Evolutionary conservation across 192 early-diverging fungal species (phyloP).

Genomic region (Coemansia sp.): DNA sequence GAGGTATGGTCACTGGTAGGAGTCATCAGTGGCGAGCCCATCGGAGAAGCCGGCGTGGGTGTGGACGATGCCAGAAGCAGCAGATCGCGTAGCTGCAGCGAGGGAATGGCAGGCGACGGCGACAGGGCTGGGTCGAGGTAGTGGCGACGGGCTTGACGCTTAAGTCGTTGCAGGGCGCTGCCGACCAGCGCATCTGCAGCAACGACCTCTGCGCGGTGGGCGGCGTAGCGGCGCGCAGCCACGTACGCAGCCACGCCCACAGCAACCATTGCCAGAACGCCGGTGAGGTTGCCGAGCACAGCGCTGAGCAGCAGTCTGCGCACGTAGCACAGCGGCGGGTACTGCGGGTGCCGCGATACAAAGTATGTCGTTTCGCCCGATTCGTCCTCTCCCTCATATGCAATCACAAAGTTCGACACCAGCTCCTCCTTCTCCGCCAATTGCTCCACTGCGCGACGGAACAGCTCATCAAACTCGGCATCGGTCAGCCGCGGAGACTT

Average conservation of each 20-base stretch:
- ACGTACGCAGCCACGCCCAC: conserved; percentile 20
- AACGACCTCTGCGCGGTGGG: conserved; percentile 31
- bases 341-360: conserved; percentile 25
- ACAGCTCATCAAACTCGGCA: conserved; percentile 39
- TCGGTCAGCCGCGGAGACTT: conserved; percentile 25
- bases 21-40: conserved; percentile 3
- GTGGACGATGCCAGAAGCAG: conserved; percentile 42
- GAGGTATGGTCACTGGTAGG: background rate
- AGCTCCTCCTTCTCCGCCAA: conserved; percentile 13
- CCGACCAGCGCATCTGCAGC: conserved; percentile 50
- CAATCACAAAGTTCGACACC: conserved; percentile 22
- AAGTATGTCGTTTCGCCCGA: conserved; percentile 21
- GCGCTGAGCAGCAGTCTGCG: conserved; percentile 20
- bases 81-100: conserved; percentile 60
- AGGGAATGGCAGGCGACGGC: conserved; percentile 52
- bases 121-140: conserved; percentile 57
- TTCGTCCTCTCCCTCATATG: conserved; percentile 22
- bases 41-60: conserved; percentile 4
- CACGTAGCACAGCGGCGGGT: conserved; percentile 29
- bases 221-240: conserved; percentile 28
- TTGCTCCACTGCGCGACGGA: conserved; percentile 22
- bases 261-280: conserved; percentile 16
- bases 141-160: conserved; percentile 56
- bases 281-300: conserved; percentile 29
- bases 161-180: conserved; percentile 46